Conservation (phyloP, 1,139 yeast genomes). For the Yamadazyma membranifaciens region DNA sequence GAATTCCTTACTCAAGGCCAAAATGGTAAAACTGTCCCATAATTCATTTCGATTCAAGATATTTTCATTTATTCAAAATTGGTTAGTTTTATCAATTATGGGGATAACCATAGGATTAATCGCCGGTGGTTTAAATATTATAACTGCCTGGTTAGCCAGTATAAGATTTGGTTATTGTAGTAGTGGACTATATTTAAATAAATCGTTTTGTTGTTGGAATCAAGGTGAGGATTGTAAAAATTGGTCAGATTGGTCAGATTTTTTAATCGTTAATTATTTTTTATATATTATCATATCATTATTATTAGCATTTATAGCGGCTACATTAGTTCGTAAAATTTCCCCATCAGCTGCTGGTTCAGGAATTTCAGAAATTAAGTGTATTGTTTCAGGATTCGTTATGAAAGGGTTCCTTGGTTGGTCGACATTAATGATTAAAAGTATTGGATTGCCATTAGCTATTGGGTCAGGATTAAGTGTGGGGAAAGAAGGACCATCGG, state of each 20-base stretch:
- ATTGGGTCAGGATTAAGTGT: conserved; percentile 80
- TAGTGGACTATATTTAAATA: conserved; percentile 65
- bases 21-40: conserved; percentile 12
- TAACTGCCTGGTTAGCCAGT: conserved; percentile 85
- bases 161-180: conserved; percentile 77
- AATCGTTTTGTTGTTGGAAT: conserved; percentile 78
- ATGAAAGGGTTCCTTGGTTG: conserved; percentile 76
- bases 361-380: conserved; percentile 94
- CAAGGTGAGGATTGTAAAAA: conserved; percentile 43
- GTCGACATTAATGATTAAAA: conserved; percentile 71
- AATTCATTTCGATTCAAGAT: conserved; percentile 25
- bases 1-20: conserved; percentile 25
- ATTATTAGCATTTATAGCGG: conserved; percentile 61
- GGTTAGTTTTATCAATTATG: conserved; percentile 72
- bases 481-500: conserved; percentile 87
- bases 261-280: conserved; percentile 49
- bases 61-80: conserved; percentile 57
- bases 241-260: conserved; percentile 58
- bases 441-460: conserved; percentile 80
- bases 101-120: conserved; percentile 78
- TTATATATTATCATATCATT: conserved; percentile 61
- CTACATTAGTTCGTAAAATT: conserved; percentile 62
- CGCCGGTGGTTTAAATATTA: conserved; percentile 77
- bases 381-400: conserved; percentile 89
- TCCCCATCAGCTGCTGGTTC: conserved; percentile 97